Conservation (phyloP, 2,329 filamentous ascomycete genomes). For the Berkeleyomyces rouxiae region DNA sequence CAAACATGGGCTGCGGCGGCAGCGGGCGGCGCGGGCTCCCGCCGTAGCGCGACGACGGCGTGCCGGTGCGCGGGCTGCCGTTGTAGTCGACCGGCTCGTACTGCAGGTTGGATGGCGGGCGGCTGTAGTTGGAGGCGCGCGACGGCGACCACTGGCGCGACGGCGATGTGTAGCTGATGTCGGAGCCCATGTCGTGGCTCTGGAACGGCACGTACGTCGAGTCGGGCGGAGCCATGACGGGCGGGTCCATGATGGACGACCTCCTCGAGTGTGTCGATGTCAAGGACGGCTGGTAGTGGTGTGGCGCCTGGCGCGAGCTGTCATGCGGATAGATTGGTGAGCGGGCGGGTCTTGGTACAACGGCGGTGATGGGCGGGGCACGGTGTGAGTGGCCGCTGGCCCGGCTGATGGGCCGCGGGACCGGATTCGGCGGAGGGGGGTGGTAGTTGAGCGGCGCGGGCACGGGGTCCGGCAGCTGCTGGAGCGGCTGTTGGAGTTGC, state of each 20-base stretch:
- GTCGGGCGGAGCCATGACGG: conserved; percentile 45
- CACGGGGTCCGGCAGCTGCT: conserved; percentile 6
- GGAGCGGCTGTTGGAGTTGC: neutral
- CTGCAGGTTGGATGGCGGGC: conserved; percentile 52
- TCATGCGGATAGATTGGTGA: conserved; percentile 25
- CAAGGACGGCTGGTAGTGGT: conserved; percentile 32
- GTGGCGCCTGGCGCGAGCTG: conserved; percentile 30
- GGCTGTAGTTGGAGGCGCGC: conserved; percentile 43
- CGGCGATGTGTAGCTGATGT: conserved; percentile 27
- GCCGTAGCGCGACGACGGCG: conserved; percentile 75
- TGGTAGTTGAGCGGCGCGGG: neutral
- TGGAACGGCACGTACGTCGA: conserved; percentile 44
- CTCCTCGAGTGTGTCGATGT: conserved; percentile 29
- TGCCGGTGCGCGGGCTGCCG: conserved; percentile 77
- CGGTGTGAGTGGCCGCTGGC: neutral
- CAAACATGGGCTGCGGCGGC: conserved; percentile 76
- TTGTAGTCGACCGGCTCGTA: conserved; percentile 85
- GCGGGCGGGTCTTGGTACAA: conserved; percentile 19
- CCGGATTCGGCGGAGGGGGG: neutral
- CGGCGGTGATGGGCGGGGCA: conserved; percentile 2
- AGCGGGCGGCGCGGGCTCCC: conserved; percentile 75
- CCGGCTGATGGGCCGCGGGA: conserved; percentile 4
- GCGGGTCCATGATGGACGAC: conserved; percentile 39
- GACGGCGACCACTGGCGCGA: conserved; percentile 43
- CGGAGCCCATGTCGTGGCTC: conserved; percentile 24